Conservation (phyloP, 306 rosid species). For the Prunus armeniaca region DNA sequence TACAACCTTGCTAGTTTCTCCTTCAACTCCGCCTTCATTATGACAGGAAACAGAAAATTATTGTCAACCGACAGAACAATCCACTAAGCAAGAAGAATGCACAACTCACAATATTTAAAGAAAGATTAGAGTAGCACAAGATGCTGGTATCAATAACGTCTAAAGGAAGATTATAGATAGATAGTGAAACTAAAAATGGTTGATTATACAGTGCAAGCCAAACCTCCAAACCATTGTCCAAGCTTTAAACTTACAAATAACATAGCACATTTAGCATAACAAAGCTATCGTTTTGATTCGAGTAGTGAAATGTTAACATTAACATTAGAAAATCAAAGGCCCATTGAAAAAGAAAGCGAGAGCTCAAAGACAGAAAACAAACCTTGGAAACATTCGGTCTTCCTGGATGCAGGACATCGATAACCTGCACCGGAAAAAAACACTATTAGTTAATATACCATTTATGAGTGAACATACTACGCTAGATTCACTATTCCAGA, state of each 20-base stretch:
- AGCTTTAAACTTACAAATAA: background rate
- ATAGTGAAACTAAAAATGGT: background rate
- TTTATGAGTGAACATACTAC: background rate
- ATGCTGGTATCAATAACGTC: background rate
- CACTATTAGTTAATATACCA: background rate
- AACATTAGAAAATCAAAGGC: background rate
- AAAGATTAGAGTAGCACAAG: background rate
- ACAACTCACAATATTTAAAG: background rate
- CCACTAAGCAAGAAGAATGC: background rate
- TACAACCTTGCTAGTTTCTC: conserved; percentile 65
- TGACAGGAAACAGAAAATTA: background rate
- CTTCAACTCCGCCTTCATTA: conserved; percentile 65
- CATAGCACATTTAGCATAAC: background rate
- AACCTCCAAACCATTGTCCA: background rate
- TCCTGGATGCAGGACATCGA: conserved; percentile 83
- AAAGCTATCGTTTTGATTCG: background rate
- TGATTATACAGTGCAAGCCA: background rate
- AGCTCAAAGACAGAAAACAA: background rate
- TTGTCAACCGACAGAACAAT: background rate
- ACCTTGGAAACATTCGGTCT: conserved; percentile 84
- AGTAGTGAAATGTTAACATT: background rate
- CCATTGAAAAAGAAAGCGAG: background rate
- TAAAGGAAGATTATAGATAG: background rate
- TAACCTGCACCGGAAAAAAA: conserved; percentile 30
- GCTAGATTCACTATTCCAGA: background rate